Percentiles rank a stretch among this genome's conserved stretches.
Conservation (phyloP, 1,139 yeast genomes). For the Nakaseomyces bracarensis region DNA sequence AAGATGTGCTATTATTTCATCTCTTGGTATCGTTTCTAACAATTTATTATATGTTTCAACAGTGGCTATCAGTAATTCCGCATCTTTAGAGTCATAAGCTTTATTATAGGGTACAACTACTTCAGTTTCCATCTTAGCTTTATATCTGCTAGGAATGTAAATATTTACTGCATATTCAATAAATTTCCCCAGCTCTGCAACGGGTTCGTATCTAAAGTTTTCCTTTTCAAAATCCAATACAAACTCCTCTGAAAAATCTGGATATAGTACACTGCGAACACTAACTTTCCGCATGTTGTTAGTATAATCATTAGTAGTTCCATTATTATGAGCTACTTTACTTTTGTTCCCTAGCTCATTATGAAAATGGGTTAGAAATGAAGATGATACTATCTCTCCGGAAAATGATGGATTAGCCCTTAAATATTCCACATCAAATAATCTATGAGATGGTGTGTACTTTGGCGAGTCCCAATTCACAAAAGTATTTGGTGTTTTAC, state of each 20-base stretch:
- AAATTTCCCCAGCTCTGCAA: conserved; percentile 58
- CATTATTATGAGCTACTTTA: too few relatives aligned
- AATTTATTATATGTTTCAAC: conserved; percentile 39
- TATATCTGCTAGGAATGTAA: conserved; percentile 40
- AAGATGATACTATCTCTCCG: conserved; percentile 15
- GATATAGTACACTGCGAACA: conserved; percentile 27
- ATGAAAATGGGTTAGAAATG: conserved; percentile 12
- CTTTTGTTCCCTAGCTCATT: conserved; percentile 13
- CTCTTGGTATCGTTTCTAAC: conserved; percentile 32
- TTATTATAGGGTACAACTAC: conserved; percentile 40
- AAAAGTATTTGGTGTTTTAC: conserved; percentile 9
- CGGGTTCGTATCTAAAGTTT: conserved; percentile 44
- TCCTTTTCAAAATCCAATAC: conserved; percentile 21
- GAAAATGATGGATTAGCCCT: conserved; percentile 7
- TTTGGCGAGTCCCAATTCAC: conserved; percentile 12
- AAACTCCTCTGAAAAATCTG: conserved; percentile 29
- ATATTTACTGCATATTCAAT: conserved; percentile 42
- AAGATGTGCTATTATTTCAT: conserved; percentile 34
- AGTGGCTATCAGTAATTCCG: conserved; percentile 29
- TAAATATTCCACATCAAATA: conserved; percentile 18
- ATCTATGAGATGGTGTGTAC: conserved; percentile 13
- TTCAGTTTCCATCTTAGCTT: conserved; percentile 36
- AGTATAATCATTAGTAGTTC: too few relatives aligned
- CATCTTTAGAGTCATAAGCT: conserved; percentile 37
- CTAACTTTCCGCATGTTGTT: too few relatives aligned